A percentile compares a stretch with the other conserved stretches of the same genome.
Evolutionary conservation across 768 basidiomycete genomes (phyloP).

Genomic region (Suillus plorans): DNA sequence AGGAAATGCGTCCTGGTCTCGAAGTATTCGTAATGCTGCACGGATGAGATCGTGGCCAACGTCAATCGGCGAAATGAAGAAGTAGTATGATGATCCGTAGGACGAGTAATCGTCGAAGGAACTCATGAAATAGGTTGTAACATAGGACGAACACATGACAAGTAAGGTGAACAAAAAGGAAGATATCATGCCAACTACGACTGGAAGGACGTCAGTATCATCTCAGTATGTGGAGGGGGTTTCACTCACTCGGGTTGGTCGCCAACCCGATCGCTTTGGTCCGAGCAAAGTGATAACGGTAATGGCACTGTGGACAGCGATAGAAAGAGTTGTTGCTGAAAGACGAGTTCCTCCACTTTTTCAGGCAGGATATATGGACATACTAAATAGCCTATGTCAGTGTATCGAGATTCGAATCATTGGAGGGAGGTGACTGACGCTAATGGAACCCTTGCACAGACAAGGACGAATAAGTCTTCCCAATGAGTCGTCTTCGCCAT

Average conservation of each 20-base stretch:
- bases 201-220: constrained; percentile 28
- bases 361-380: constrained; percentile 78
- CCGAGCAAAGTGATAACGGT: constrained; percentile 73
- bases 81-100: constrained; percentile 35
- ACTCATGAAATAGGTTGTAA: constrained; percentile 66
- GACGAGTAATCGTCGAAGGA: constrained; percentile 55
- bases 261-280: constrained; percentile 71
- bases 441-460: constrained; percentile 72
- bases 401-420: background rate
- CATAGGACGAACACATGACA: constrained; percentile 66
- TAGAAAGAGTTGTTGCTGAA: constrained; percentile 69
- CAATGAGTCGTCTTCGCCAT: constrained; percentile 57
- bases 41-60: constrained; percentile 61
- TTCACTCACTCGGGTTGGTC: constrained; percentile 64
- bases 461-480: constrained; percentile 80
- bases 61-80: constrained; percentile 53
- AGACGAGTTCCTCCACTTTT: constrained; percentile 70
- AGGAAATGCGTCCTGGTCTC: constrained; percentile 50
- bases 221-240: constrained; percentile 8
- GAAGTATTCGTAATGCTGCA: constrained; percentile 60
- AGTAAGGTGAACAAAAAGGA: constrained; percentile 61
- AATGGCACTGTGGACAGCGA: constrained; percentile 77
- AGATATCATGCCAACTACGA: constrained; percentile 62
- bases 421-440: constrained; percentile 37
- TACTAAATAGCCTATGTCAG: constrained; percentile 46